phyloP scores from a whole-genome alignment of 805 yeast genomes.

The Torulaspora maleeae region DNA sequence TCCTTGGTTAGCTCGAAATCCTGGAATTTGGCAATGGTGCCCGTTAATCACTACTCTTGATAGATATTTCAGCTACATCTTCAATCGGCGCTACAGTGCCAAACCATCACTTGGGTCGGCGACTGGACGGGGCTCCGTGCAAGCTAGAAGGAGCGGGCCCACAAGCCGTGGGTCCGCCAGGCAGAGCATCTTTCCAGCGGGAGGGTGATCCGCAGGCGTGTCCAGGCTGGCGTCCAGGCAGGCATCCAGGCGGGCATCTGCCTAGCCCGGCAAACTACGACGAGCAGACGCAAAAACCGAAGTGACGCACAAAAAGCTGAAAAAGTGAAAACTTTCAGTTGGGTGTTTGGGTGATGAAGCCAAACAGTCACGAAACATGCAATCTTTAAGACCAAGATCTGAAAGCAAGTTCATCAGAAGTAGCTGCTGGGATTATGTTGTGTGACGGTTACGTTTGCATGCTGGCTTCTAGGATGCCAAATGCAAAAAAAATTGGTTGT shows the following conservation, averaged over 20 bases:
- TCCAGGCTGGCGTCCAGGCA: too few relatives aligned
- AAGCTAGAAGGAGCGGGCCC: background rate
- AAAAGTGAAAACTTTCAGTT: background rate
- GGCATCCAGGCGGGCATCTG: too few relatives aligned
- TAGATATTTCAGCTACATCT: constrained; percentile 4
- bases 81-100: background rate
- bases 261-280: too few relatives aligned
- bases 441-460: too few relatives aligned
- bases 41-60: constrained; percentile 1
- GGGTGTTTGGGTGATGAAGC: background rate
- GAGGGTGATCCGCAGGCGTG: too few relatives aligned
- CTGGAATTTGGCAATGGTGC: constrained; percentile 1
- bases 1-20: constrained; percentile 16
- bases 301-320: background rate
- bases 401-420: background rate
- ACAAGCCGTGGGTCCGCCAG: background rate
- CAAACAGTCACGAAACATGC: background rate
- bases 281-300: background rate
- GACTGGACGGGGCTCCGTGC: background rate
- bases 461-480: too few relatives aligned
- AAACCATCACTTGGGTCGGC: background rate
- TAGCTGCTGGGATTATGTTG: too few relatives aligned
- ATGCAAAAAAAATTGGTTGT: background rate
- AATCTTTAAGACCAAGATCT: background rate
- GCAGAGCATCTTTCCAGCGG: background rate